These are phyloP conservation scores for Vinca minor DNA, from an alignment of 257 asterid genomes.

Conservation along the genomic window DNA sequence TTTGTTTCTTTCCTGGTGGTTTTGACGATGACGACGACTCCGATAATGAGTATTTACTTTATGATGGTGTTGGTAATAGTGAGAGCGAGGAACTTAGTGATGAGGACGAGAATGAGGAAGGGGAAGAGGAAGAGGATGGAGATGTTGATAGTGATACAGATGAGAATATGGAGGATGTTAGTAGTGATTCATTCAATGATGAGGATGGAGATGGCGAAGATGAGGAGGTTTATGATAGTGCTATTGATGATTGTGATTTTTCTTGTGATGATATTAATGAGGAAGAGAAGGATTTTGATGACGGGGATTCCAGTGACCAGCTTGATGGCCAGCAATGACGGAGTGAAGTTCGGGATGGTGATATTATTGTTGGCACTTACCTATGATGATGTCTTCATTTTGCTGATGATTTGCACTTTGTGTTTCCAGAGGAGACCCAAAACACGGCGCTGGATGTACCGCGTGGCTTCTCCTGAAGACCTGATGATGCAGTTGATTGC, in stretches of 20 bases:
- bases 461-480: constrained; percentile 40
- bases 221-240: constrained; percentile 5
- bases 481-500: constrained; percentile 49
- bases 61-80: background rate
- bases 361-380: constrained; percentile 16
- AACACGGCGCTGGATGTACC: constrained; percentile 39
- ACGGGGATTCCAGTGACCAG: background rate
- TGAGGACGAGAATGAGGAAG: constrained; percentile 9
- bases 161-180: constrained; percentile 8
- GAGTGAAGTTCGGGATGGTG: constrained; percentile 11
- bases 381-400: constrained; percentile 7
- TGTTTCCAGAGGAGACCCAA: constrained; percentile 51
- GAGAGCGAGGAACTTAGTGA: constrained; percentile 12
- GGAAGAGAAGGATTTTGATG: constrained; percentile 3
- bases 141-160: constrained; percentile 5
- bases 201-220: constrained; percentile 17
- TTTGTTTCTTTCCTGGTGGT: constrained; percentile 33
- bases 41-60: constrained; percentile 15
- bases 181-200: constrained; percentile 2
- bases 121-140: constrained; percentile 4
- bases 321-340: constrained; percentile 13
- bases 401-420: constrained; percentile 40
- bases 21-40: constrained; percentile 29
- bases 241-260: constrained; percentile 7
- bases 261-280: constrained; percentile 12